These are phyloP conservation scores for Byssoonygena ceratinophila DNA, from an alignment of 2,329 filamentous ascomycete genomes.

Conservation along the genomic window DNA sequence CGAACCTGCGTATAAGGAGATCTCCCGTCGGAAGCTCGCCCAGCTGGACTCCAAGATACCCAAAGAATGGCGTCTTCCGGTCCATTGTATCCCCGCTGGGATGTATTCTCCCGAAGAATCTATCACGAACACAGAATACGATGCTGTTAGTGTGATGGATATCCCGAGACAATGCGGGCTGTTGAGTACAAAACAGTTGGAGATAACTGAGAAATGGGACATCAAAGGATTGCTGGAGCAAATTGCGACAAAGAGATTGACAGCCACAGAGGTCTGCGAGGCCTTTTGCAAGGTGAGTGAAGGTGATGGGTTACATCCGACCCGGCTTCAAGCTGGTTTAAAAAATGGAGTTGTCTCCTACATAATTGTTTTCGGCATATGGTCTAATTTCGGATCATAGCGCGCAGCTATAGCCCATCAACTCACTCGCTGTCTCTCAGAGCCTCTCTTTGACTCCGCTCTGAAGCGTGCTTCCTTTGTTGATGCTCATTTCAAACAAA, in stretches of 20 bases:
- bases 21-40: conserved; percentile 32
- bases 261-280: conserved; percentile 38
- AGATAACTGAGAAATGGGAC: conserved; percentile 47
- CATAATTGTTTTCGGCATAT: too few species aligned
- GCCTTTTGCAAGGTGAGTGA: conserved; percentile 45
- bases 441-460: conserved; percentile 44
- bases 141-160: conserved; percentile 34
- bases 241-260: conserved; percentile 28
- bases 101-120: conserved; percentile 31
- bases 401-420: conserved; percentile 33
- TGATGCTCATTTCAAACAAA: conserved; percentile 36
- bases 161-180: conserved; percentile 46
- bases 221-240: conserved; percentile 29
- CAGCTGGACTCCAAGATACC: conserved; percentile 32
- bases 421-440: conserved; percentile 41
- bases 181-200: conserved; percentile 41
- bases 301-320: not conserved
- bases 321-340: too few species aligned
- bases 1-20: conserved; percentile 24
- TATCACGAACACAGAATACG: conserved; percentile 26
- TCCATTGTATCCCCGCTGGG: conserved; percentile 25
- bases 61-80: conserved; percentile 30
- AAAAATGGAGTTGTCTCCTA: too few species aligned
- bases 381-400: conserved; percentile 17
- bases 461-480: conserved; percentile 40